These are phyloP conservation scores for Hypoxylon sp. DNA, from an alignment of 2,329 filamentous ascomycete genomes.

Conservation along the genomic window DNA sequence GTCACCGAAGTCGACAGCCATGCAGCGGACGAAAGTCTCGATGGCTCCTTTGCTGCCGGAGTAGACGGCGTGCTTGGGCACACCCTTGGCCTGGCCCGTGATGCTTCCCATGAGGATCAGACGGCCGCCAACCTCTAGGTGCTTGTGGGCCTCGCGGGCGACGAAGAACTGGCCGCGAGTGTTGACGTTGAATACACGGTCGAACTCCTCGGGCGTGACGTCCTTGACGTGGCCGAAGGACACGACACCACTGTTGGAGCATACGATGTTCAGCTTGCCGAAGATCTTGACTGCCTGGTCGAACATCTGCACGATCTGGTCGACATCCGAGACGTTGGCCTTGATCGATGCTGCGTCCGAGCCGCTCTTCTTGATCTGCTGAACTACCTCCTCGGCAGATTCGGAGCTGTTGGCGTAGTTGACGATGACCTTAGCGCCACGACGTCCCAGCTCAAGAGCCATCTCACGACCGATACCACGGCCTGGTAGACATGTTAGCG, in stretches of 20 bases:
- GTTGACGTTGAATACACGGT: constrained; percentile 77
- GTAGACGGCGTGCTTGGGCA: constrained; percentile 79
- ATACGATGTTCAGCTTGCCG: constrained; percentile 76
- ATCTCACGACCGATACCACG: constrained; percentile 76
- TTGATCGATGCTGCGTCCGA: constrained; percentile 72
- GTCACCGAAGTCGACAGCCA: constrained; percentile 77
- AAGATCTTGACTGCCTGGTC: constrained; percentile 71
- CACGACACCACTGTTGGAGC: constrained; percentile 77
- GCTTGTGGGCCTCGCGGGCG: constrained; percentile 75
- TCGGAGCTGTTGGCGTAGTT: constrained; percentile 75
- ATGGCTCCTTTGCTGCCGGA: constrained; percentile 81
- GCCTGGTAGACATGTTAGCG: constrained; percentile 52
- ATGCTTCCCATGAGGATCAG: constrained; percentile 81
- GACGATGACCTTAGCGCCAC: constrained; percentile 74
- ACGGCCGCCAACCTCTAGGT: constrained; percentile 74
- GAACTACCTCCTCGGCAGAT: constrained; percentile 73
- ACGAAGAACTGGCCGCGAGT: constrained; percentile 79
- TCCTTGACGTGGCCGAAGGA: constrained; percentile 76
- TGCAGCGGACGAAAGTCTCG: constrained; percentile 80
- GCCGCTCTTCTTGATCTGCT: constrained; percentile 72
- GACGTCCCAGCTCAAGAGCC: constrained; percentile 72
- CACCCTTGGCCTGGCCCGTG: constrained; percentile 73
- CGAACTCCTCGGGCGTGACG: constrained; percentile 76
- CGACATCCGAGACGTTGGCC: constrained; percentile 74
- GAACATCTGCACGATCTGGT: constrained; percentile 73